Evolutionary conservation across 495 filamentous ascomycete genomes (phyloP), one percentile per base, ranked within the genome.

Genomic region (Cairneyella variabilis): DNA sequence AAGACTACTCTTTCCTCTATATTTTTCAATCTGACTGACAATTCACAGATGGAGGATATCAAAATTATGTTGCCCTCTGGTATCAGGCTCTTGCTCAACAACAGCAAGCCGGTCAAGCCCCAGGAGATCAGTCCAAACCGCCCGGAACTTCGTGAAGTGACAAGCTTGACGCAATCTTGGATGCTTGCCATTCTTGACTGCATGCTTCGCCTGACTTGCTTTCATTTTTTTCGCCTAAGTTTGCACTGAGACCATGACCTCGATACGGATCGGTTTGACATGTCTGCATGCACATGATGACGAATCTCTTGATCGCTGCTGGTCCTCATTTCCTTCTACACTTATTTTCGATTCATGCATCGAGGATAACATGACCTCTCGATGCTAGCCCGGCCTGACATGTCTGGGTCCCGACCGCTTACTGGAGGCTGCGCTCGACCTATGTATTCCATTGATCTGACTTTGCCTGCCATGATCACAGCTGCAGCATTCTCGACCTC

Each of bases 21-120:
- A 11, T 21, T 49, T 30, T 26, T n/a, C n/a, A n/a, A n/a, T n/a
- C 23, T 1, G 21, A 37, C 51, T 60, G 46, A 63, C 56, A 21
- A 23, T n/a, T 22, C n/a, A 4, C 47, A 76, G 72, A 80, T 66
- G 83, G 83, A 32, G 83, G 83, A 43, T 85, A 85, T 61, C 67
- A 83, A 46, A 74, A 74, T 45, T 84, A 85, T 59, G 54, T 79
- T 9, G 76, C 80, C n/a, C 66, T 84, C 51, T 87, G 82, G 81
- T 84, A 84, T 64, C 74, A 78, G 42, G 71, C 73, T 30, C 57
- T 77, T 48, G 73, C 74, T 28, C 67, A 70, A 60, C 76, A 81
- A 64, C 72, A 70, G 53, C 63, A 61, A 25, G 58, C 47, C 51
- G 60, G 60, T 12, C 51, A 54, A 23, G 17, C 54, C 3, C 58